These are phyloP conservation scores for Clarireedia hainanense DNA, from an alignment of 2,329 filamentous ascomycete species.

Conservation along the genomic window DNA sequence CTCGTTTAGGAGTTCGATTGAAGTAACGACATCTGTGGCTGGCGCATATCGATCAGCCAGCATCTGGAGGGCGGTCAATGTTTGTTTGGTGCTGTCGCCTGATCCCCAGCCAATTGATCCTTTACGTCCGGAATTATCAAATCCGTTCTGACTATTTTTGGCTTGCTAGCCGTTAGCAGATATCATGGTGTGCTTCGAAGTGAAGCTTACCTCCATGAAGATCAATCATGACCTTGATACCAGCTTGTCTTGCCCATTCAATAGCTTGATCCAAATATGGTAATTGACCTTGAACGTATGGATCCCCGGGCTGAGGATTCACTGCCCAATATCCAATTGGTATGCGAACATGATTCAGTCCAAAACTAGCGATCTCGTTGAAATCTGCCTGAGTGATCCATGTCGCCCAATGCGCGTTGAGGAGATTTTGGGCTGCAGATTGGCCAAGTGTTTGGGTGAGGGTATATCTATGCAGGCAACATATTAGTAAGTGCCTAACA, in stretches of 20 bases:
- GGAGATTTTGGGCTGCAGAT: conserved; percentile 34
- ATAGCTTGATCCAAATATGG: conserved; percentile 48
- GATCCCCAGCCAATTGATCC: conserved; percentile 39
- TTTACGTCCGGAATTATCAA: conserved; percentile 51
- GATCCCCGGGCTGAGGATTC: conserved; percentile 43
- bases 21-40: conserved; percentile 35
- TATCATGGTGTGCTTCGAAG: neutral
- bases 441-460: conserved; percentile 38
- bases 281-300: conserved; percentile 55
- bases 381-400: conserved; percentile 41
- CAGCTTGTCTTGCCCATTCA: conserved; percentile 47
- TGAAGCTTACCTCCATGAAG: conserved; percentile 50
- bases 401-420: conserved; percentile 50
- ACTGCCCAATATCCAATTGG: conserved; percentile 61
- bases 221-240: conserved; percentile 59
- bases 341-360: conserved; percentile 57
- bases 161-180: conserved; percentile 30
- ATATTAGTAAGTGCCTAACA: neutral
- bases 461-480: conserved; percentile 20
- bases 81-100: conserved; percentile 34
- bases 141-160: conserved; percentile 50
- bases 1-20: conserved; percentile 38
- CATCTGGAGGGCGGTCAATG: conserved; percentile 31
- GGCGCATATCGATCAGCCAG: conserved; percentile 34
- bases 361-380: conserved; percentile 34